Percentiles rank a stretch among this genome's conserved stretches.
Evolutionary conservation across 1,284 basidiomycete species (phyloP).

Genomic region (Omphalotus olearius): DNA sequence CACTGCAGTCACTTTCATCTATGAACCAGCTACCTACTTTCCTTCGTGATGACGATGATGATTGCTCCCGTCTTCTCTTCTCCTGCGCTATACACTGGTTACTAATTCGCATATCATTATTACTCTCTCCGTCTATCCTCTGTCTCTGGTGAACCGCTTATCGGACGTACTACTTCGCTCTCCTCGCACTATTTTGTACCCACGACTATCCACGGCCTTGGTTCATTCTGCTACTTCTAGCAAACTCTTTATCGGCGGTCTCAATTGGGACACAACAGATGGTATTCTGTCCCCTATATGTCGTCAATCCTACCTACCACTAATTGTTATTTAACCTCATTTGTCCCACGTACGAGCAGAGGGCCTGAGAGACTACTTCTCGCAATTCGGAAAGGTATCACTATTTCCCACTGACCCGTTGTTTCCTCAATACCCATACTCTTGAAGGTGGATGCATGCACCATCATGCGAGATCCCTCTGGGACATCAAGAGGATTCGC

Average conservation of each 20-base stretch:
- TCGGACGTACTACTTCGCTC: slow-evolving; percentile 5
- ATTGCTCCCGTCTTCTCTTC: slow-evolving; percentile 8
- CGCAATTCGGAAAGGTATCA: slow-evolving; percentile 66
- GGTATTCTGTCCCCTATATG: slow-evolving; percentile 53
- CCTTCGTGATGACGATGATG: no score
- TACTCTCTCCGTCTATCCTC: not conserved
- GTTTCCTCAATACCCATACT: slow-evolving; percentile 15
- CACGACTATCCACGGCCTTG: slow-evolving; percentile 21
- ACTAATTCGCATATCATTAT: slow-evolving; percentile 9
- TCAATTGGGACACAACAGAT: slow-evolving; percentile 98
- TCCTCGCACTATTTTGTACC: slow-evolving; percentile 9
- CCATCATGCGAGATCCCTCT: slow-evolving; percentile 91
- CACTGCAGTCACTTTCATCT: no score
- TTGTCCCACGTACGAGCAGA: slow-evolving; percentile 35
- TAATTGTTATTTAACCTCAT: slow-evolving; percentile 26
- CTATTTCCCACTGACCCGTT: not conserved
- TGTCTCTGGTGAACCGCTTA: not conserved
- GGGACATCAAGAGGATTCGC: slow-evolving; percentile 93
- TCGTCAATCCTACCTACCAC: slow-evolving; percentile 34
- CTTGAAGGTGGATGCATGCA: slow-evolving; percentile 78
- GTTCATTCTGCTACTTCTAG: slow-evolving; percentile 46
- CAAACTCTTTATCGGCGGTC: slow-evolving; percentile 98
- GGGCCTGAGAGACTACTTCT: slow-evolving; percentile 67
- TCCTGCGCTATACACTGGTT: not conserved
- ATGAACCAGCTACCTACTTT: no score